These are phyloP conservation scores for Penicillium sp. DNA, from an alignment of 2,329 filamentous ascomycete species.

Conservation along the genomic window DNA sequence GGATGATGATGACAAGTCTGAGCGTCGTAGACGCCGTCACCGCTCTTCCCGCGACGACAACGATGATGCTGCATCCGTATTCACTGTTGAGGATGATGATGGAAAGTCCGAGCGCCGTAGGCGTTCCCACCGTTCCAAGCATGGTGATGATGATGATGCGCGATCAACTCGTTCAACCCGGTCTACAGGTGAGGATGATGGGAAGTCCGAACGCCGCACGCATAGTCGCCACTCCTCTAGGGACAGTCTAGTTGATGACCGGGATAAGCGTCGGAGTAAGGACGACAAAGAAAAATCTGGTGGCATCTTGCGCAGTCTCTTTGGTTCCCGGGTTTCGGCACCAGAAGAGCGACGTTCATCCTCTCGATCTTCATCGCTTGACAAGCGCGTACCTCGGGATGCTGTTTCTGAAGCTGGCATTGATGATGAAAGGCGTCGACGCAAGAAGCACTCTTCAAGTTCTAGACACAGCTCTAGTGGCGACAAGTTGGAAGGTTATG, in stretches of 20 bases:
- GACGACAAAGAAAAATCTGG: constrained; percentile 35
- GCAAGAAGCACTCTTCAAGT: constrained; percentile 47
- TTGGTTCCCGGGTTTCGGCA: constrained; percentile 37
- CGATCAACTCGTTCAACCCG: neutral
- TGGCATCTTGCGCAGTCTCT: constrained; percentile 40
- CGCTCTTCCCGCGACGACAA: constrained; percentile 1
- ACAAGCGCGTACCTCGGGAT: constrained; percentile 32
- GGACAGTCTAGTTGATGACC: constrained; percentile 31
- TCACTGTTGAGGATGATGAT: constrained; percentile 1
- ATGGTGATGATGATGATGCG: neutral
- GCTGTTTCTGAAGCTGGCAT: constrained; percentile 38
- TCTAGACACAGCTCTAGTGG: constrained; percentile 41
- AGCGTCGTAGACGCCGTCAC: neutral
- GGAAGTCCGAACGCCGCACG: constrained; percentile 23
- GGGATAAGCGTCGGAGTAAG: constrained; percentile 32
- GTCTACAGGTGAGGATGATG: neutral
- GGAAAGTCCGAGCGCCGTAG: neutral
- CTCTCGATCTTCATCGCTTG: constrained; percentile 26
- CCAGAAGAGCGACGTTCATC: constrained; percentile 22
- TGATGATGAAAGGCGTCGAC: constrained; percentile 45
- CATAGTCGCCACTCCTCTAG: constrained; percentile 26
- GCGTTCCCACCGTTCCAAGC: neutral
- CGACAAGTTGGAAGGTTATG: constrained; percentile 46
- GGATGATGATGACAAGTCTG: constrained; percentile 10
- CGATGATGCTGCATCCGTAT: neutral